A percentile compares a stretch with the other conserved stretches of the same genome.
Evolutionary conservation across 1,284 basidiomycete species (phyloP).

Genomic region (Cutaneotrichosporon mucoides): DNA sequence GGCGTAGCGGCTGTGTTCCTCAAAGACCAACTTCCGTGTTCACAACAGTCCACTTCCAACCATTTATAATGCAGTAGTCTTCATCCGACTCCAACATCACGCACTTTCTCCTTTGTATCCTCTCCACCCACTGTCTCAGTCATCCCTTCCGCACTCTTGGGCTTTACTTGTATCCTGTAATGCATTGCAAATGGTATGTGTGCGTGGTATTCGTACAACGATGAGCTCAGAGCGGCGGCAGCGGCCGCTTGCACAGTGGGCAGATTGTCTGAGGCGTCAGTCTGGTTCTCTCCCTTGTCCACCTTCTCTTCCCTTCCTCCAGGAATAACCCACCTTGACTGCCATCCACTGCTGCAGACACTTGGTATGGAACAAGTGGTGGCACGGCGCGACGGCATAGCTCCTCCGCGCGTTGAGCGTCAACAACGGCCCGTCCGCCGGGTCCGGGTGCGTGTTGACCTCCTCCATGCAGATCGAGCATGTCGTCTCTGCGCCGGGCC

Average conservation of each 20-base stretch:
- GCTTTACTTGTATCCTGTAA: background rate
- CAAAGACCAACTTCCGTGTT: too few species aligned
- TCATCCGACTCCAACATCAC: too few species aligned
- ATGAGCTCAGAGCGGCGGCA: constrained; percentile 62
- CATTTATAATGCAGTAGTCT: too few species aligned
- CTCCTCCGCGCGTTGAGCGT: constrained; percentile 56
- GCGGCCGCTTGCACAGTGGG: constrained; percentile 74
- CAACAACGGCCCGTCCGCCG: constrained; percentile 33
- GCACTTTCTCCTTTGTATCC: too few species aligned
- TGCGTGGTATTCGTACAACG: constrained; percentile 4
- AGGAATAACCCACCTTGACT: constrained; percentile 62
- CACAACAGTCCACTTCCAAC: too few species aligned
- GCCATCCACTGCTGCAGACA: constrained; percentile 81
- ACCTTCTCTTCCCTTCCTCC: background rate
- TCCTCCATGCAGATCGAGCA: constrained; percentile 89
- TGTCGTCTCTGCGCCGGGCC: constrained; percentile 55
- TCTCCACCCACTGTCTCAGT: background rate
- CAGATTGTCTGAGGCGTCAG: constrained; percentile 64
- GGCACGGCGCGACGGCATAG: constrained; percentile 82
- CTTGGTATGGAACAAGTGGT: constrained; percentile 82
- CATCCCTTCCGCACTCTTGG: background rate
- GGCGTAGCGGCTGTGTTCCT: too few species aligned
- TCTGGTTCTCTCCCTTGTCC: too few species aligned
- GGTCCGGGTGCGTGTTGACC: constrained; percentile 58
- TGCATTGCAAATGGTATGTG: constrained; percentile 1